Percentiles rank a stretch among this genome's conserved stretches.
These are phyloP conservation scores for Trichoderma sp. DNA, from an alignment of 2,329 filamentous ascomycete genomes.

Conservation along the genomic window DNA sequence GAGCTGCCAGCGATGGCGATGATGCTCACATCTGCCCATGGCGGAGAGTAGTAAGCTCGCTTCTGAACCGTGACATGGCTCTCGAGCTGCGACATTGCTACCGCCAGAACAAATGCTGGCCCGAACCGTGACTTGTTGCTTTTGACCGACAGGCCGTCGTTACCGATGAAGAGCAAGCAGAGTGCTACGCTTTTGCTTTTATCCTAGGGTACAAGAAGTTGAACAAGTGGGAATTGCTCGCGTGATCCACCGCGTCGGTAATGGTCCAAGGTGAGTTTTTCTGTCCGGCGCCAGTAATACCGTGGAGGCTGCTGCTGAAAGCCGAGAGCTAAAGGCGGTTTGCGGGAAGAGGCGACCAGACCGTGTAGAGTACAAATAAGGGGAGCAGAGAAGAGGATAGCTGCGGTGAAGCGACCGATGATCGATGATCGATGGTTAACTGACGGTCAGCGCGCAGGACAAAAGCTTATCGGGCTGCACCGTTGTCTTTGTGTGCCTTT, in stretches of 20 bases:
- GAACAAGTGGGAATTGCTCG: conserved; percentile 24
- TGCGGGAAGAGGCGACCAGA: not conserved
- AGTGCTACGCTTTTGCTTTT: conserved; percentile 16
- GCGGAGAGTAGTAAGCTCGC: conserved; percentile 80
- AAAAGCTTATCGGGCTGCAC: conserved; percentile 23
- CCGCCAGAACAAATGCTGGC: conserved; percentile 21
- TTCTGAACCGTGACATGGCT: conserved; percentile 56
- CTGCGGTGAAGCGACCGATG: conserved; percentile 6
- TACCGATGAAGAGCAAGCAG: conserved; percentile 18
- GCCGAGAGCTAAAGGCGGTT: not conserved
- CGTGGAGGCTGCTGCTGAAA: not conserved
- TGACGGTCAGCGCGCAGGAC: conserved; percentile 24
- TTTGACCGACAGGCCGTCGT: conserved; percentile 13
- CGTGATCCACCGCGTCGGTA: conserved; percentile 16
- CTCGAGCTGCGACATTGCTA: conserved; percentile 40
- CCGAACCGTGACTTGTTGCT: conserved; percentile 2
- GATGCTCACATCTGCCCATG: conserved; percentile 95
- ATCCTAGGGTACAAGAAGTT: conserved; percentile 22
- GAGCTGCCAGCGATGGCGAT: conserved; percentile 96
- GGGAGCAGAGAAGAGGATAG: not conserved
- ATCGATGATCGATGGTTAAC: conserved; percentile 11
- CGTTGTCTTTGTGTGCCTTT: conserved; percentile 9
- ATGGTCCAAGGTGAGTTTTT: conserved; percentile 14
- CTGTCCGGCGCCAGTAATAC: conserved; percentile 2
- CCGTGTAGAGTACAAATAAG: not conserved